A percentile compares a stretch with the other conserved stretches of the same genome.
Conservation (phyloP, 495 filamentous ascomycete genomes). For the Echria macrotheca region DNA sequence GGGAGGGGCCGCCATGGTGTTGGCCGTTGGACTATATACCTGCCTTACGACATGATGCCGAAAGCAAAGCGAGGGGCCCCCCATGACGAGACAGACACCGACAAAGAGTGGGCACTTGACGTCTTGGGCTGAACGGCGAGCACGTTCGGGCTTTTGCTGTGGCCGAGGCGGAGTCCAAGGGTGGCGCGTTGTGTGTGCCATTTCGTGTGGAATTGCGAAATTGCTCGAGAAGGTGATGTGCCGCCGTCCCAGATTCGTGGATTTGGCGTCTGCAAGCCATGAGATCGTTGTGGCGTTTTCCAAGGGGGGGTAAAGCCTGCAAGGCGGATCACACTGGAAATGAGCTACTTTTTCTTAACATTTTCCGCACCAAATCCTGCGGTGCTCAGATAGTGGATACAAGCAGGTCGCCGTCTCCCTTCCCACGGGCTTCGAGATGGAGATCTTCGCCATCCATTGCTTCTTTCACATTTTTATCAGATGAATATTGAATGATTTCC, state of each 20-base stretch:
- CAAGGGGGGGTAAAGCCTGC: no score
- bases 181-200: constrained; percentile 10
- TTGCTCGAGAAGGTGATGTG: neutral
- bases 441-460: no score
- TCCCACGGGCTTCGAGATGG: no score
- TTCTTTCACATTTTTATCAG: no score
- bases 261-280: constrained; percentile 1
- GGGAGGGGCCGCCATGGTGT: neutral
- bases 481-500: no score
- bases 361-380: no score
- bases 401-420: no score
- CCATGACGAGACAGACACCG: neutral
- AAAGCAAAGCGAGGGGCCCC: neutral
- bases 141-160: neutral
- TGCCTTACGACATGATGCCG: neutral
- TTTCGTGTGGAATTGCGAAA: constrained; percentile 13
- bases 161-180: neutral
- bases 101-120: neutral
- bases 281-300: neutral
- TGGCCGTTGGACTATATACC: neutral
- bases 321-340: no score
- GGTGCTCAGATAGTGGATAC: no score
- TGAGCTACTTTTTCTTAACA: no score
- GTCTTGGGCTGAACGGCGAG: neutral
- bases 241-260: constrained; percentile 12